Percentiles rank a stretch among this genome's conserved stretches.
Evolutionary conservation across 441 rosid species (phyloP).

Genomic region (Lepidium campestre): DNA sequence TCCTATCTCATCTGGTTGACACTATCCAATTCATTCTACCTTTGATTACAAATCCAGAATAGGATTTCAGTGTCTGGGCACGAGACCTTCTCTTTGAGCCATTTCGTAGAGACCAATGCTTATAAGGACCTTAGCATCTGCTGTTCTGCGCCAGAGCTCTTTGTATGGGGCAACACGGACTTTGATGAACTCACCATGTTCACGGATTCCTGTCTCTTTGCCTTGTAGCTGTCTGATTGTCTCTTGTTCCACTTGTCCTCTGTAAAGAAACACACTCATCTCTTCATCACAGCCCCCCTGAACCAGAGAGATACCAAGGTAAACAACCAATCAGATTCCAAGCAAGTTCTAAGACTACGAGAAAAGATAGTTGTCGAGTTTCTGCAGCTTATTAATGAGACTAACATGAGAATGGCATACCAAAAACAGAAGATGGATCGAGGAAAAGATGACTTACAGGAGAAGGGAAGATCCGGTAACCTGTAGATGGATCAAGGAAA

Average conservation of each 20-base stretch:
- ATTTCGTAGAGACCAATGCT: conserved; percentile 74
- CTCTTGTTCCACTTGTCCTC: conserved; percentile 49
- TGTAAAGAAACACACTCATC: conserved; percentile 48
- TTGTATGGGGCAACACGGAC: conserved; percentile 54
- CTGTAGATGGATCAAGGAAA: conserved; percentile 69
- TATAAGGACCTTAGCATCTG: conserved; percentile 69
- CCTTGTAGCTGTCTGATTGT: conserved; percentile 62
- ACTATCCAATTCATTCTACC: neutral
- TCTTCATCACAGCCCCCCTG: conserved; percentile 97
- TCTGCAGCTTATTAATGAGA: neutral
- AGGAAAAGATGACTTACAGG: conserved; percentile 40
- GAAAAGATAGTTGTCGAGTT: neutral
- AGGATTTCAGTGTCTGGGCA: conserved; percentile 31
- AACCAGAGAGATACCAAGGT: neutral
- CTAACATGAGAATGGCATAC: neutral
- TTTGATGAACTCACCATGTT: conserved; percentile 77
- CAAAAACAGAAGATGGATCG: neutral
- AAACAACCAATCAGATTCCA: neutral
- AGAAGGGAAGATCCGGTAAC: conserved; percentile 66
- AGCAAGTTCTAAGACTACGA: neutral
- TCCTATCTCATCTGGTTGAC: neutral
- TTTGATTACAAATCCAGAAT: too few relatives aligned
- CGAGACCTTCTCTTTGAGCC: conserved; percentile 53
- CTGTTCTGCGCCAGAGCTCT: conserved; percentile 68
- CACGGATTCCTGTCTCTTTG: conserved; percentile 64